Conservation (phyloP, 306 rosid species). For the Inga oerstediana region DNA sequence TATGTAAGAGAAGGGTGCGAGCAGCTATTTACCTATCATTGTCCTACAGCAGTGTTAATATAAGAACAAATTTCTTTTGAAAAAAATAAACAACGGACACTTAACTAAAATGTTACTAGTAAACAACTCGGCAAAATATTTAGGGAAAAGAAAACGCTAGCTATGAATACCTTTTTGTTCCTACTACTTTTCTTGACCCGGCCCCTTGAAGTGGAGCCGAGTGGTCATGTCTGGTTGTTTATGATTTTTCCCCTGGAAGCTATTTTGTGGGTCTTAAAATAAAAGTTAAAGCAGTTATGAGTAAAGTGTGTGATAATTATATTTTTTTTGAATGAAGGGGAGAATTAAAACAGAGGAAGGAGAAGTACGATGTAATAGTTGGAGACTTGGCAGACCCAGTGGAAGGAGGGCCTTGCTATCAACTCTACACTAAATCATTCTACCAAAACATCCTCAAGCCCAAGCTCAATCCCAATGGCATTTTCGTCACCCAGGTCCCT, state of each 20-base stretch:
- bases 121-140: no score
- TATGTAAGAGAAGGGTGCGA: no score
- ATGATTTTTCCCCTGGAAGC: not conserved
- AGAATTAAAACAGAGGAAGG: slow-evolving; percentile 71
- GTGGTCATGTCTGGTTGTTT: not conserved
- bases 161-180: no score
- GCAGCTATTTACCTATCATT: no score
- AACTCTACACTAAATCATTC: slow-evolving; percentile 91
- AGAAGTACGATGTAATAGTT: slow-evolving; percentile 74
- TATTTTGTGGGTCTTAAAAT: not conserved
- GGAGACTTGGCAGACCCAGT: slow-evolving; percentile 99
- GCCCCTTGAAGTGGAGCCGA: not conserved
- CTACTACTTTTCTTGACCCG: not conserved
- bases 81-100: no score
- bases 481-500: slow-evolving; percentile 90
- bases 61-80: no score
- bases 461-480: slow-evolving; percentile 80
- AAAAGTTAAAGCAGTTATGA: not conserved
- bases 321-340: slow-evolving; percentile 46
- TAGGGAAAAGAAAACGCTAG: no score
- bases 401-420: slow-evolving; percentile 97
- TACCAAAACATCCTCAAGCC: slow-evolving; percentile 74
- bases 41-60: no score
- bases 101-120: no score
- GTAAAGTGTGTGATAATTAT: not conserved